Evolutionary conservation across 169 alveolate species (phyloP).

Genomic region (Condylostoma magnum): DNA sequence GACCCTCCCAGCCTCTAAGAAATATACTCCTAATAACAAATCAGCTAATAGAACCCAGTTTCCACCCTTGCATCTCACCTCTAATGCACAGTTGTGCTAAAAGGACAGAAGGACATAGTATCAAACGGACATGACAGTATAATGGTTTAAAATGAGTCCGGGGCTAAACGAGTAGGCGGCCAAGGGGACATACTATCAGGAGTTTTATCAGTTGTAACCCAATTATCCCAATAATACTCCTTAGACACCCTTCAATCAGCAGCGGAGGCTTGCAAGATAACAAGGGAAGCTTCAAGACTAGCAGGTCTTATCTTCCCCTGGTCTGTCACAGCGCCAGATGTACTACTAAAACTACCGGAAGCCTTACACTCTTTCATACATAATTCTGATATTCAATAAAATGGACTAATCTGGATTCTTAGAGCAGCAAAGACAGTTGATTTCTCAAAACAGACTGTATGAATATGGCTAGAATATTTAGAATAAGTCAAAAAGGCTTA

Average conservation of each 20-base stretch:
- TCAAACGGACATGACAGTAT: constrained; percentile 69
- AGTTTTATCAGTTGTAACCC: constrained; percentile 51
- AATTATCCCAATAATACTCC: constrained; percentile 32
- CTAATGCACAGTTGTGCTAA: constrained; percentile 47
- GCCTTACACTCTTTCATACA: no score
- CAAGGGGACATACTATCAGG: constrained; percentile 84
- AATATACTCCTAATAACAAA: neutral
- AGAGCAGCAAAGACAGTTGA: no score
- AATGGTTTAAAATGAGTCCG: constrained; percentile 44
- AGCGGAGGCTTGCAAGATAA: neutral
- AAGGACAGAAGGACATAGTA: constrained; percentile 79
- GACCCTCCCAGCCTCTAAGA: neutral
- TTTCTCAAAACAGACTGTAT: no score
- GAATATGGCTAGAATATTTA: no score
- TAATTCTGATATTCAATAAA: no score
- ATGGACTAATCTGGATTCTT: no score
- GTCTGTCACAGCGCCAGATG: constrained; percentile 1
- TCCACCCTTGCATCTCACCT: constrained; percentile 40
- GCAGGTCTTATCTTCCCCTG: neutral
- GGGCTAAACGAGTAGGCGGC: constrained; percentile 84
- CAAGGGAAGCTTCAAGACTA: neutral
- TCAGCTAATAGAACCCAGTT: constrained; percentile 14
- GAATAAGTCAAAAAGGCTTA: no score
- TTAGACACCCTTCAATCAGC: neutral
- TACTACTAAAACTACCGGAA: constrained; percentile 1